Conservation (phyloP, 768 basidiomycete species). For the Mycena kentingensis region DNA sequence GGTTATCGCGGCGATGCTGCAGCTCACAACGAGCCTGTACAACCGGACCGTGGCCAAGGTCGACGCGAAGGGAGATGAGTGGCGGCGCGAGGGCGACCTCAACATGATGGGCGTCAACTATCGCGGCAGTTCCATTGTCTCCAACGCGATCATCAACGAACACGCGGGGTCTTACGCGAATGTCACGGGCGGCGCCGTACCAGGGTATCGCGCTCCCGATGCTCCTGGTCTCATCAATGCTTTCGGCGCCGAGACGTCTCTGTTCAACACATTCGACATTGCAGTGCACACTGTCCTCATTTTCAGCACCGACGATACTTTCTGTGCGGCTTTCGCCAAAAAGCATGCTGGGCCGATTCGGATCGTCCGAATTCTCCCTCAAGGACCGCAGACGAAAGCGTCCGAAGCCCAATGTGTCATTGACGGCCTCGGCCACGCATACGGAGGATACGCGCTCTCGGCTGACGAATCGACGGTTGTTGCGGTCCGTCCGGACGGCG, state of each 20-base stretch:
- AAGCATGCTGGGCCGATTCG: neutral
- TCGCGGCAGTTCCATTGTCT: slow-evolving; percentile 43
- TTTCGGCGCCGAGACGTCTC: slow-evolving; percentile 3
- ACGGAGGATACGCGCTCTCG: slow-evolving; percentile 9
- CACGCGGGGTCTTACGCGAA: too few relatives aligned
- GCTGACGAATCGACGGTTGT: slow-evolving; percentile 10
- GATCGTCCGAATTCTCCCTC: neutral
- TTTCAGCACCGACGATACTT: slow-evolving; percentile 19
- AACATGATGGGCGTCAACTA: slow-evolving; percentile 48
- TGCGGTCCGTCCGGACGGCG: slow-evolving; percentile 23
- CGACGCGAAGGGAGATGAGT: slow-evolving; percentile 8
- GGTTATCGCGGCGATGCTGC: slow-evolving; percentile 48
- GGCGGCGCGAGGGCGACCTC: slow-evolving; percentile 24
- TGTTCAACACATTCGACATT: slow-evolving; percentile 32
- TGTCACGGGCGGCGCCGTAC: slow-evolving; percentile 25
- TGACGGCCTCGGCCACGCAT: slow-evolving; percentile 18
- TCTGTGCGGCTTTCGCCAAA: neutral
- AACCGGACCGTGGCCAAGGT: slow-evolving; percentile 26
- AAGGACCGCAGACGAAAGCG: too few relatives aligned
- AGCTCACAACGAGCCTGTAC: slow-evolving; percentile 36
- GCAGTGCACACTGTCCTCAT: slow-evolving; percentile 33
- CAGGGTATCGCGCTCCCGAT: slow-evolving; percentile 37
- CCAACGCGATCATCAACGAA: too few relatives aligned
- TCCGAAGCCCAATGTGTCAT: too few relatives aligned
- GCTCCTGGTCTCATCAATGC: slow-evolving; percentile 29